These are phyloP conservation scores for Annona cherimola DNA, from an alignment of 164 flowering plant species.

Conservation along the genomic window DNA sequence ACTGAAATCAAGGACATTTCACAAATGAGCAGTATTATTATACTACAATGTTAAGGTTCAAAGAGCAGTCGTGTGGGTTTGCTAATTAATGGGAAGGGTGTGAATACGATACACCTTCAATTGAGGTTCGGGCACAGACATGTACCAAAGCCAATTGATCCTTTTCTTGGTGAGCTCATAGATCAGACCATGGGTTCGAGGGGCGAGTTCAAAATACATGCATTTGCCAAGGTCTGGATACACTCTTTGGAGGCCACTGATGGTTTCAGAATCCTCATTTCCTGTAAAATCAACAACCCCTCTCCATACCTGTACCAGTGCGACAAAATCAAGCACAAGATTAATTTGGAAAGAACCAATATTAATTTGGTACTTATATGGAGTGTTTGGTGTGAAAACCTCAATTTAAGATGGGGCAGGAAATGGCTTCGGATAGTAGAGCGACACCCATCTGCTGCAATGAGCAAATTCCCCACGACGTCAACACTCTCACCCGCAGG, in stretches of 20 bases:
- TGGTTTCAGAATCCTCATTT: slow-evolving; percentile 51
- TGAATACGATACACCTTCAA: slow-evolving; percentile 36
- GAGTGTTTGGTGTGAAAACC: slow-evolving; percentile 29
- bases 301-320: slow-evolving; percentile 61
- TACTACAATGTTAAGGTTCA: not conserved
- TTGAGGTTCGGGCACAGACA: slow-evolving; percentile 76
- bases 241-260: slow-evolving; percentile 40
- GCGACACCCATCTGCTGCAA: slow-evolving; percentile 87
- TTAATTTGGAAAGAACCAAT: too few relatives aligned
- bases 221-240: slow-evolving; percentile 80
- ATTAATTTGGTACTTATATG: not conserved
- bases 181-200: slow-evolving; percentile 48
- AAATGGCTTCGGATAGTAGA: slow-evolving; percentile 57
- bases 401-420: slow-evolving; percentile 62
- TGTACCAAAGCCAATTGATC: slow-evolving; percentile 91
- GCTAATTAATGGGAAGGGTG: too few relatives aligned
- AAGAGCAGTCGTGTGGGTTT: not conserved
- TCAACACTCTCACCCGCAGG: slow-evolving; percentile 42
- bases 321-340: too few relatives aligned
- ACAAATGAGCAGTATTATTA: not conserved
- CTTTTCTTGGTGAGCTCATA: slow-evolving; percentile 61
- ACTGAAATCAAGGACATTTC: slow-evolving; percentile 26
- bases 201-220: slow-evolving; percentile 60
- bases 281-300: slow-evolving; percentile 73
- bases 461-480: slow-evolving; percentile 54